Evolutionary conservation across 352 stramenopile genomes (phyloP), one percentile per base, ranked within the genome.

Genomic region (Phytophthora capsici): DNA sequence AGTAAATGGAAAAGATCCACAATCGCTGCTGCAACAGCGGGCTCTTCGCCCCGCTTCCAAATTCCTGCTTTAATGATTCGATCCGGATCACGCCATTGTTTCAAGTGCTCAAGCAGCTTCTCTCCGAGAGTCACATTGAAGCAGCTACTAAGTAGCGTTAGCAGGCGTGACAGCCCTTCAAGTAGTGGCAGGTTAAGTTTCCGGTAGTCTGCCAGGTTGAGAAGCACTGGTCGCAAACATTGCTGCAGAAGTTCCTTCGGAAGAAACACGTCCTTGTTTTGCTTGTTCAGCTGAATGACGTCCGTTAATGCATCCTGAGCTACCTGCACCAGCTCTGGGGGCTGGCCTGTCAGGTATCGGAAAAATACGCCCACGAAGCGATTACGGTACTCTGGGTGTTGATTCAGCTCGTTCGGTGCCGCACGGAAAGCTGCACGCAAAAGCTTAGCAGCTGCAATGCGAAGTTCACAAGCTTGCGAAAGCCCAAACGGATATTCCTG

Each of bases 91-190:
- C 86, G 80, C 91, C 91, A 98, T 64, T 98, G 94, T 66, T 98
- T 95, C 13, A 99, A 68, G 65, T 99, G 96, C 58, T 99, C 96
- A 1, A 99, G 70, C 26, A 99, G 68, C 68, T 99, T 99, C 63
- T 99, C 96, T 6, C 96, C 97, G 1, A 99, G 77, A 12, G 95
- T 98, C 32, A 98, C 96, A 54, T 99, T 99, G 63, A 99, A 99
- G 80, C 96, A 99, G 40, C 88, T 98, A 56, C 92, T 98, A 1
- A 99, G 76, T 0, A 99, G 75, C 4, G 88, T 95, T 6, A 99
- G 72, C 30, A 99, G 74, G 25, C 94, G 83, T 14, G 90, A 92
- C 6, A 99, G 77, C 2, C 95, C 97, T 71, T 98, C 88, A 5
- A 99, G 71, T 8, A 99, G 66, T n/a, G 91, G 90, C 17, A 98